Percentiles rank a stretch among this genome's conserved stretches.
Conservation (phyloP, 176 grass and related monocot genomes). For the Hordeum marinum region DNA sequence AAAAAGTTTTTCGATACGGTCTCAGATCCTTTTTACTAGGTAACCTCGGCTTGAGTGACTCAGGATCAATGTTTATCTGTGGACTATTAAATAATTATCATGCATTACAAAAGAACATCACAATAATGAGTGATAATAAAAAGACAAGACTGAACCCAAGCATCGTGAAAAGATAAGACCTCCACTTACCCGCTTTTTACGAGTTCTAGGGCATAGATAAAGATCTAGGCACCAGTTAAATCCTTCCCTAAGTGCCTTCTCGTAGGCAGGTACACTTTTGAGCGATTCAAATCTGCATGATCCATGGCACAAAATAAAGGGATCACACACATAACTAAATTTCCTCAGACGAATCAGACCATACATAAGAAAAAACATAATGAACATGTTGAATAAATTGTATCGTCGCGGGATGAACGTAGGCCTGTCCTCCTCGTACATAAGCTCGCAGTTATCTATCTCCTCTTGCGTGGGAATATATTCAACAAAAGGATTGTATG, state of each 20-base stretch:
- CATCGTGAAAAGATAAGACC: not conserved
- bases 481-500: constrained; percentile 93
- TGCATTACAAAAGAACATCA: not conserved
- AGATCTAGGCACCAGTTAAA: constrained; percentile 92
- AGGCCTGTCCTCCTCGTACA: constrained; percentile 92
- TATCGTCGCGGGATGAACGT: constrained; percentile 92
- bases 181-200: constrained; percentile 77
- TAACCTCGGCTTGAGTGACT: constrained; percentile 86
- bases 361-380: constrained; percentile 20
- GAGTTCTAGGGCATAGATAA: constrained; percentile 91
- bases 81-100: constrained; percentile 16
- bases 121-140: not conserved
- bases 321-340: not conserved
- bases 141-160: not conserved
- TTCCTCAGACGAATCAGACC: not conserved
- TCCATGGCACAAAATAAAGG: constrained; percentile 2
- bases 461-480: constrained; percentile 95
- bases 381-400: not conserved
- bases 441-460: constrained; percentile 84
- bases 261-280: constrained; percentile 83
- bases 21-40: constrained; percentile 95
- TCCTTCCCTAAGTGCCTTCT: constrained; percentile 80
- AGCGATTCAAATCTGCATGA: constrained; percentile 71
- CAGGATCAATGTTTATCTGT: constrained; percentile 97
- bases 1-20: constrained; percentile 87